Percentiles rank a stretch among this genome's conserved stretches.
These are phyloP conservation scores for Leishmania guyanensis DNA, from an alignment of 208 protist species.

Conservation along the genomic window DNA sequence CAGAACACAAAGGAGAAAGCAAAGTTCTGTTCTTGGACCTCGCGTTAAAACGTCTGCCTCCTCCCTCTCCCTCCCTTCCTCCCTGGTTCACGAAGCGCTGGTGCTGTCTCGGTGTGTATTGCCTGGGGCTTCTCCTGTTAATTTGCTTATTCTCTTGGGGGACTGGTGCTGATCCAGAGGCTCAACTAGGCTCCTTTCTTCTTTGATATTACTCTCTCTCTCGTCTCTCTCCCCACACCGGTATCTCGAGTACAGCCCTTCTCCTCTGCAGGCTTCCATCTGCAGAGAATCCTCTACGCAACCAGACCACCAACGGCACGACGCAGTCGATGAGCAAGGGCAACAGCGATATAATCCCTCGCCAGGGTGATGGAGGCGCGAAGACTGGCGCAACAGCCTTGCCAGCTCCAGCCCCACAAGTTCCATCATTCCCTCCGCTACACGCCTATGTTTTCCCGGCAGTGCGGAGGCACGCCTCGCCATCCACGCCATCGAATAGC, in stretches of 20 bases:
- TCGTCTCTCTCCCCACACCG: background rate
- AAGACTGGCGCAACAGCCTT: background rate
- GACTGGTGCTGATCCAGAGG: background rate
- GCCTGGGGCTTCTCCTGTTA: background rate
- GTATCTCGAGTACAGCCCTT: background rate
- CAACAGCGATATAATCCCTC: background rate
- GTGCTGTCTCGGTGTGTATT: background rate
- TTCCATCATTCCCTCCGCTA: background rate
- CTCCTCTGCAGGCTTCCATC: background rate
- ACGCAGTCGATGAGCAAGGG: background rate
- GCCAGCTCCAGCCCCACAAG: background rate
- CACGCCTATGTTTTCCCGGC: background rate
- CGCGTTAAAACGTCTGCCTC: background rate
- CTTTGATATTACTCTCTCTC: background rate
- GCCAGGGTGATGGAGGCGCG: background rate
- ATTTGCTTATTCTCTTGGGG: background rate
- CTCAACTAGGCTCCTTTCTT: background rate
- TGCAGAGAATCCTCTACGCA: background rate
- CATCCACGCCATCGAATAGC: background rate
- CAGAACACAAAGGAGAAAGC: background rate
- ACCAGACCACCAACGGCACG: background rate
- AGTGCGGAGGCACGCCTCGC: background rate
- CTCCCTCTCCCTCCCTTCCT: background rate
- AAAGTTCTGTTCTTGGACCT: background rate
- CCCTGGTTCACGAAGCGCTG: background rate